Evolutionary conservation across 345 rosid species (phyloP).

Genomic region (Conringia planisiliqua): DNA sequence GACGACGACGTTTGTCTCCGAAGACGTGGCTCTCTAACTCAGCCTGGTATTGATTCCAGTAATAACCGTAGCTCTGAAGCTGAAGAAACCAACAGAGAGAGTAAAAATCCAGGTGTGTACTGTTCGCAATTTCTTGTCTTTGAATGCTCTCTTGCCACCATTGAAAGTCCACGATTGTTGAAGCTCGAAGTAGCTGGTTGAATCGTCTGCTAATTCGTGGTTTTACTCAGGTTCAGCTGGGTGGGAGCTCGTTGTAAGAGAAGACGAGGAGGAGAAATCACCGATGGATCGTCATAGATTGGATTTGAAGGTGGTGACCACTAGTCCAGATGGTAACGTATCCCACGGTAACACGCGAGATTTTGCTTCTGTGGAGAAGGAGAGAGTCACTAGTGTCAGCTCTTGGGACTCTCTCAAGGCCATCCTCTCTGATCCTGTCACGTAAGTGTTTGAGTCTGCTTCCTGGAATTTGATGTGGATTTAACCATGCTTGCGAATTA

Average conservation of each 20-base stretch:
- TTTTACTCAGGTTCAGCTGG: conserved; percentile 27
- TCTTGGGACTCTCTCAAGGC: conserved; percentile 70
- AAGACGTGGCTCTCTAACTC: conserved; percentile 1
- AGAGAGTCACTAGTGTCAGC: conserved; percentile 44
- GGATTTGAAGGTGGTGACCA: conserved; percentile 42
- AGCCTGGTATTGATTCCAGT: conserved; percentile 18
- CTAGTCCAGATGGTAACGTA: conserved; percentile 51
- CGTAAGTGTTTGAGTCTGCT: conserved; percentile 44
- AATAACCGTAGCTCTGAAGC: conserved; percentile 17
- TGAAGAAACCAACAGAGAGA: conserved; percentile 31
- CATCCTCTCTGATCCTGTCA: conserved; percentile 73
- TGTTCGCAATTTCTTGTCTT: conserved; percentile 19
- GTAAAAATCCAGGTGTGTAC: conserved; percentile 40
- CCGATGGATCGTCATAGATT: conserved; percentile 31
- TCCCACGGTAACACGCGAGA: conserved; percentile 52
- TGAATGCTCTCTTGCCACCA: neutral
- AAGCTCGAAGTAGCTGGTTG: neutral
- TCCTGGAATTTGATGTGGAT: neutral
- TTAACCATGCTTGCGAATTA: neutral
- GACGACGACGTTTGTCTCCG: conserved; percentile 34
- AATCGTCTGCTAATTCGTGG: neutral
- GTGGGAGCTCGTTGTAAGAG: conserved; percentile 49
- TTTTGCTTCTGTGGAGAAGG: conserved; percentile 55
- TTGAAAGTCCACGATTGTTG: neutral
- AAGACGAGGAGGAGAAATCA: conserved; percentile 38